Evolutionary conservation across 306 rosid genomes (phyloP), one percentile per base, ranked within the genome.

Genomic region (Gastrolobium bilobum): DNA sequence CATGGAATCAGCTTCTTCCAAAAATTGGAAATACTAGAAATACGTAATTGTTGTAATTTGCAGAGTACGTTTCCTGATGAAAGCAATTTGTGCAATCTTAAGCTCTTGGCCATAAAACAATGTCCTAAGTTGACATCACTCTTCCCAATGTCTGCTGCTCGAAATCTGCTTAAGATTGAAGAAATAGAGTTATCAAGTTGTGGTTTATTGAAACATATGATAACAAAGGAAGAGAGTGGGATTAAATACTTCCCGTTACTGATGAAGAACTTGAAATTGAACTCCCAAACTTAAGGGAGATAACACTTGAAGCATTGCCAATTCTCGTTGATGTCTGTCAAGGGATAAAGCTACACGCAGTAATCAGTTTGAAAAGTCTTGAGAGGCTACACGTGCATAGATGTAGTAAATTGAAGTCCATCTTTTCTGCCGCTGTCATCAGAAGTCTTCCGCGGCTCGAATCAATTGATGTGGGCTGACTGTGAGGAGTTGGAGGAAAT

Each of bases 11-110:
- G 8, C 10, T 43, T 43, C 47, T 6, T 43, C 47, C 47, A 43
- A 7, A 68, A 47, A 9, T 26, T 67, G 10, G 10, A 29, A 43
- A 15, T 0, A 6, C 3, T 67, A 4, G 0, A 4, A 15, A 8
- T 67, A 4, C 0, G 0, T 0, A 0, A 5, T 2, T 67, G 73
- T 8, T 0, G 1, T 14, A 2, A 37, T 2, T 14, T 37, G 50
- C 4, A 10, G 0, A 5, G 47, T 46, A 62, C 34, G 1, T 61
- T 37, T n/a, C 47, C 47, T 1, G 2, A 9, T 46, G 44, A 61
- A 2, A 2, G 5, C 63, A 37, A 61, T 38, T 38, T 61, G 1
- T 4, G 46, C 44, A 61, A 38, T 11, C 68, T 61, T 4, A 37
- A 11, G 68, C 0, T 0, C 10, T 4, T 61, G 6, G 0, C 0